Evolutionary conservation across 1,284 basidiomycete genomes (phyloP).

Genomic region (Phaffia rhodozyma): DNA sequence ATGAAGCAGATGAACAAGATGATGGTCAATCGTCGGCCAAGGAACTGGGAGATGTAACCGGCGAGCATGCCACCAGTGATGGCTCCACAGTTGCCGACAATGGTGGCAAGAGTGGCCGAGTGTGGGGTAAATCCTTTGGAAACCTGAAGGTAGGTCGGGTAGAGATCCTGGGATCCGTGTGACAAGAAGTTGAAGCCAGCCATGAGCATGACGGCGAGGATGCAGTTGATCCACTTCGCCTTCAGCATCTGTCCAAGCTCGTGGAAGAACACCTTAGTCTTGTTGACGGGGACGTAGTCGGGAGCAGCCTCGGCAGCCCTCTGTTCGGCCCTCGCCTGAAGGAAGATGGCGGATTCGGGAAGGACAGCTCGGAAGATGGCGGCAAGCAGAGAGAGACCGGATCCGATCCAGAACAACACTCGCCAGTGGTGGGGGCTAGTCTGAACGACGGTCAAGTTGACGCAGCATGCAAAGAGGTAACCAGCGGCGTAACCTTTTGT

Average conservation of each 20-base stretch:
- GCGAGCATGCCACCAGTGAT: slow-evolving; percentile 64
- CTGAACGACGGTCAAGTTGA: slow-evolving; percentile 22
- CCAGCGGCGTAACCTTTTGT: slow-evolving; percentile 18
- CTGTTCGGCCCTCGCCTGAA: slow-evolving; percentile 29
- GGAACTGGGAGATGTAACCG: slow-evolving; percentile 66
- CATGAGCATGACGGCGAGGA: slow-evolving; percentile 55
- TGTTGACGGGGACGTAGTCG: slow-evolving; percentile 35
- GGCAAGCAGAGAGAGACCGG: slow-evolving; percentile 45
- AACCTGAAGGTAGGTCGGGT: slow-evolving; percentile 54
- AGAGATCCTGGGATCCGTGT: slow-evolving; percentile 56
- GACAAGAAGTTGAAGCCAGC: slow-evolving; percentile 81
- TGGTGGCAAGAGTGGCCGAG: slow-evolving; percentile 69
- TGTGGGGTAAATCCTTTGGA: slow-evolving; percentile 39
- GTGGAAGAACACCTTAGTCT: slow-evolving; percentile 58
- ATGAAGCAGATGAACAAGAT: slow-evolving; percentile 27
- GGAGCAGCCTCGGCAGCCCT: slow-evolving; percentile 35
- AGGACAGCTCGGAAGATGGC: slow-evolving; percentile 52
- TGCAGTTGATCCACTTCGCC: slow-evolving; percentile 69
- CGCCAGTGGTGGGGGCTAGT: slow-evolving; percentile 36
- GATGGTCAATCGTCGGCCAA: slow-evolving; percentile 62
- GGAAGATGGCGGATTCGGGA: slow-evolving; percentile 71
- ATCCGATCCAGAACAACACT: slow-evolving; percentile 40
- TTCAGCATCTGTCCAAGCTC: slow-evolving; percentile 65
- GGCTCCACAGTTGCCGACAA: slow-evolving; percentile 66
- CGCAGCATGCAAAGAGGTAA: slow-evolving; percentile 25